These are phyloP conservation scores for Gloeophyllum trabeum DNA, from an alignment of 768 basidiomycete species.

Conservation along the genomic window DNA sequence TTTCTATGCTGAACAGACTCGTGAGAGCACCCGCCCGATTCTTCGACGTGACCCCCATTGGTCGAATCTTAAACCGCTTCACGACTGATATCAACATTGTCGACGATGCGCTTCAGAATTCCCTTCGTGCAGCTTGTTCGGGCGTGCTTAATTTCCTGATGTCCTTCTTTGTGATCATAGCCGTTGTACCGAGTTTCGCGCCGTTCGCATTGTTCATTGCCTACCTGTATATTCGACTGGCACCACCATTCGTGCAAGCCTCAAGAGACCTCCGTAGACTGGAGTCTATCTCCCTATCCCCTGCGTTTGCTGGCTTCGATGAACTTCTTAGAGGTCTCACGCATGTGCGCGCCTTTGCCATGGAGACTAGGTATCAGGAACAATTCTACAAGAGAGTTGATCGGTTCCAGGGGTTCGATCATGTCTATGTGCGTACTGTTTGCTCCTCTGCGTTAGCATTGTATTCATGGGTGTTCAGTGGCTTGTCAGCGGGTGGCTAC, in stretches of 20 bases:
- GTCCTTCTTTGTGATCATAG: constrained; percentile 53
- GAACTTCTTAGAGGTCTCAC: constrained; percentile 56
- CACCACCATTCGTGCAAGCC: constrained; percentile 47
- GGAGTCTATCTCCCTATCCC: constrained; percentile 57
- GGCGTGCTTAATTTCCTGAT: constrained; percentile 51
- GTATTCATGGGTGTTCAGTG: constrained; percentile 26
- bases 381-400: constrained; percentile 45
- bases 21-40: constrained; percentile 56
- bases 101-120: constrained; percentile 49
- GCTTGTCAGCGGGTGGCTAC: constrained; percentile 59
- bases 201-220: constrained; percentile 60
- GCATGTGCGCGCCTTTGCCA: constrained; percentile 62
- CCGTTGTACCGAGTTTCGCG: constrained; percentile 50
- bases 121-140: constrained; percentile 40
- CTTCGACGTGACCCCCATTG: constrained; percentile 67
- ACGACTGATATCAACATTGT: constrained; percentile 69
- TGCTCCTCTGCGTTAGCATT: not conserved
- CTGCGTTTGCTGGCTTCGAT: constrained; percentile 65
- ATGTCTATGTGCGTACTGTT: constrained; percentile 44
- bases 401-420: constrained; percentile 62
- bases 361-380: constrained; percentile 58
- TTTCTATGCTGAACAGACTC: constrained; percentile 38
- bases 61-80: constrained; percentile 72
- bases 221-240: constrained; percentile 54
- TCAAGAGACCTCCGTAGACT: constrained; percentile 59